Base-by-base conservation (phyloP, 352 stramenopile genomes). In the Globisporangium abappressorium region DNA sequence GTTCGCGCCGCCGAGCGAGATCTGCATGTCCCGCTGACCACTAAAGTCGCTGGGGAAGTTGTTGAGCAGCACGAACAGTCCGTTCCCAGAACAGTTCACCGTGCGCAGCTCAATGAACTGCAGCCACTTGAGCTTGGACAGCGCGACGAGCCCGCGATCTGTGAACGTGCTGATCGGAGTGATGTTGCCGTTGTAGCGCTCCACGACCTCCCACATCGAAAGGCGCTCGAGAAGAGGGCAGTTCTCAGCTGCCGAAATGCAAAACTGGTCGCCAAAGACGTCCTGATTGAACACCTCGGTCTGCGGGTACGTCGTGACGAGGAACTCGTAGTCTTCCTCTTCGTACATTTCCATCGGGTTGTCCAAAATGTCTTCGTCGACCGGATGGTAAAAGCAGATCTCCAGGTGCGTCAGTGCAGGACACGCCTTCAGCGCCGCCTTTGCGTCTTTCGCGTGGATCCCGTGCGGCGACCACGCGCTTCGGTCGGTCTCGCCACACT, bases 251-350 rank as follows among this genome's bases (percentile, higher is more conserved):
- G 71, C 59, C 0, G 63, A 57, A 15, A 73, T 38, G 56, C 74
- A 84, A 63, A 85, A 85, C 15, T 76, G 71, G 56, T 82, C 74
- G 20, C 70, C 72, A 53, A 81, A 85, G 1, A 80, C 56, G n/a
- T 75, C 69, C 5, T 65, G 56, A 55, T 81, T 74, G 14, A 81
- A 49, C 9, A 76, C 33, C 38, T 81, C 74, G 2, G 55, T n/a
- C 1, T 74, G 69, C 0, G 70, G 70, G n/a, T 74, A 82, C 2
- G 70, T 41, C 22, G 30, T 53, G 14, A 56, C 53, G 28, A 75
- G 49, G 20, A 74, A 70, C 3, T 76, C 72, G 34, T 71, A 74
- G 24, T 62, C 65, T 2, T 72, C 71, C 7, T 76, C 62, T 3
- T 72, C 56, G 41, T 81, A 77, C 49, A 71, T 68, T 51, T 38